These are phyloP conservation scores for Neoscytalidium dimidiatum DNA, from an alignment of 2,329 filamentous ascomycete species.

Conservation along the genomic window DNA sequence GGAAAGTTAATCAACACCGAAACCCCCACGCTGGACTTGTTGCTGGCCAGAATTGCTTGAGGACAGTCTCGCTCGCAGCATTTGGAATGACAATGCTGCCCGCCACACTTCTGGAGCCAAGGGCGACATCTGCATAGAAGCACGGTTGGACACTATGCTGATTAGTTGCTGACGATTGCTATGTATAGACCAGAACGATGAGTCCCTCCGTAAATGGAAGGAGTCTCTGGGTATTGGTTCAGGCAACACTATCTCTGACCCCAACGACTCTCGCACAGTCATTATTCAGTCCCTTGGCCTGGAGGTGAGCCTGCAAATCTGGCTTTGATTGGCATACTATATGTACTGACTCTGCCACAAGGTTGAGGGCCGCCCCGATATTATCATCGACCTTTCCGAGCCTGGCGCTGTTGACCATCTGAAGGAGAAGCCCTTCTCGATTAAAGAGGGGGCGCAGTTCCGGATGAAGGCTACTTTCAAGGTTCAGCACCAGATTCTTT, in stretches of 20 bases:
- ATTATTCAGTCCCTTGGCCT: conserved; percentile 91
- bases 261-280: conserved; percentile 81
- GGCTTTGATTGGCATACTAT: neutral
- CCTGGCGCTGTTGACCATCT: conserved; percentile 74
- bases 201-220: conserved; percentile 97
- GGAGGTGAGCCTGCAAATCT: conserved; percentile 49
- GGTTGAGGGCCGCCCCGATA: conserved; percentile 76
- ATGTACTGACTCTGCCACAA: neutral
- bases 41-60: too few relatives aligned
- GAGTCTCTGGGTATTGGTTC: conserved; percentile 84
- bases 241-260: conserved; percentile 52
- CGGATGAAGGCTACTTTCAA: conserved; percentile 93
- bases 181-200: conserved; percentile 68
- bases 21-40: too few relatives aligned
- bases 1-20: too few relatives aligned
- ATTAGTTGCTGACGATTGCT: neutral
- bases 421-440: conserved; percentile 91
- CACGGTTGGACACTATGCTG: neutral
- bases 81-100: too few relatives aligned
- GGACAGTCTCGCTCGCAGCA: too few relatives aligned
- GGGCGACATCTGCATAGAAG: too few relatives aligned
- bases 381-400: conserved; percentile 81
- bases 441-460: conserved; percentile 94
- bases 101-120: too few relatives aligned
- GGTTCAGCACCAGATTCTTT: conserved; percentile 95